Evolutionary conservation across 129 eudicot genomes (phyloP).

Genomic region (Flaveria sonorensis): DNA sequence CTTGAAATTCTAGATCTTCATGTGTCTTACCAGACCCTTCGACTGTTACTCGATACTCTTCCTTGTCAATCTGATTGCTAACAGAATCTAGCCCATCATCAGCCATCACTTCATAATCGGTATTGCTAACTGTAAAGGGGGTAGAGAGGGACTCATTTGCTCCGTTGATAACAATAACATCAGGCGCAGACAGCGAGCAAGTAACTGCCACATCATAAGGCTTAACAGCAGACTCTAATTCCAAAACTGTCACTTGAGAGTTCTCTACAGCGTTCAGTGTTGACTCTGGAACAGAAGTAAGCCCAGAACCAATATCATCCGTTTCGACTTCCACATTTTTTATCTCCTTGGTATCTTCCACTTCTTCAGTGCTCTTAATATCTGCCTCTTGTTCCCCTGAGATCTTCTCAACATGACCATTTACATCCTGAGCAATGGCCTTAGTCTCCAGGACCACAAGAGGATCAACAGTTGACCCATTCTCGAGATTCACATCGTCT

Average conservation of each 20-base stretch:
- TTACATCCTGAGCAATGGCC: not conserved
- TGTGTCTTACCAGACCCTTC: constrained; percentile 14
- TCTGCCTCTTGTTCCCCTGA: constrained; percentile 3
- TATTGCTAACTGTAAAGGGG: constrained; percentile 20
- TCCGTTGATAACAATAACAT: not conserved
- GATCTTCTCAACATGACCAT: not conserved
- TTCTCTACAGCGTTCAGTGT: constrained; percentile 15
- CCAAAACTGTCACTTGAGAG: constrained; percentile 13
- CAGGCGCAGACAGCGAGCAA: constrained; percentile 8
- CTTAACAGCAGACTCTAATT: constrained; percentile 16
- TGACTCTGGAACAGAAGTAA: constrained; percentile 20
- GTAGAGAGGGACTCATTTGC: not conserved
- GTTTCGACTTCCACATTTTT: constrained; percentile 11
- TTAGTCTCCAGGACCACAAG: constrained; percentile 7
- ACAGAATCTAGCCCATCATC: constrained; percentile 18
- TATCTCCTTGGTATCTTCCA: not conserved
- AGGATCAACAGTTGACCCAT: constrained; percentile 23
- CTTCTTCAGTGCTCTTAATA: constrained; percentile 21
- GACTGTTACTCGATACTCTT: constrained; percentile 22
- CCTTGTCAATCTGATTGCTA: constrained; percentile 11
- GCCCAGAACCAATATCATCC: constrained; percentile 12
- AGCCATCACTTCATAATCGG: constrained; percentile 21
- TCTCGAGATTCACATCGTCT: constrained; percentile 20
- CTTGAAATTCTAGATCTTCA: constrained; percentile 33
- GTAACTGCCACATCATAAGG: constrained; percentile 5